Conservation (phyloP, 805 yeast species). For the Starmerella vaccinii region DNA sequence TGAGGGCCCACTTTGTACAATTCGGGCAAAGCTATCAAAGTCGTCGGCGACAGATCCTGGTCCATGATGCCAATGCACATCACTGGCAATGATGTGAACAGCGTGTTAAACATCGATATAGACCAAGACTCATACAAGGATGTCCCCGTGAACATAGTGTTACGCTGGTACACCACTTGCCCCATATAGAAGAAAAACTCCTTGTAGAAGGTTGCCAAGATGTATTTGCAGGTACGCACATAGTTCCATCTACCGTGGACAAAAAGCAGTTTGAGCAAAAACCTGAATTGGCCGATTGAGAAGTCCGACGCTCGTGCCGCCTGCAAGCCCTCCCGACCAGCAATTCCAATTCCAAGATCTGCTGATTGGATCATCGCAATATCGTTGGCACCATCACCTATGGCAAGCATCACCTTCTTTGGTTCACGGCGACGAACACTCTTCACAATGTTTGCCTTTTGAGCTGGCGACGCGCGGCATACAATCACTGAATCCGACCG, state of each 20-base stretch:
- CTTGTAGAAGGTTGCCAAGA: conserved; percentile 87
- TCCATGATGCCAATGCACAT: conserved; percentile 92
- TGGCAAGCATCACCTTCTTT: conserved; percentile 74
- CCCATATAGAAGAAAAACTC: conserved; percentile 82
- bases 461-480: conserved; percentile 95
- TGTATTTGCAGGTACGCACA: conserved; percentile 81
- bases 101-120: conserved; percentile 89
- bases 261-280: conserved; percentile 63
- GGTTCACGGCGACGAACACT: conserved; percentile 64
- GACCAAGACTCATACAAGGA: conserved; percentile 95
- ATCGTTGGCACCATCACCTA: conserved; percentile 99
- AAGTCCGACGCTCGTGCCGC: conserved; percentile 94
- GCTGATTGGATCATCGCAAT: conserved; percentile 99
- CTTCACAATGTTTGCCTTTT: conserved; percentile 81
- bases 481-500: conserved; percentile 84
- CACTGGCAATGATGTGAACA: conserved; percentile 88
- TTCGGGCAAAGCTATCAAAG: conserved; percentile 85
- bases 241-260: conserved; percentile 97
- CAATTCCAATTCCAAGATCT: conserved; percentile 93
- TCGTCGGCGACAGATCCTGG: conserved; percentile 77
- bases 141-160: conserved; percentile 82
- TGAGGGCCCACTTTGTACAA: conserved; percentile 67
- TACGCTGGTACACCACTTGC: conserved; percentile 77
- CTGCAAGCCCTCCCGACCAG: conserved; percentile 94
- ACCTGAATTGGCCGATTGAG: conserved; percentile 89